Base-by-base conservation (phyloP, 768 basidiomycete species). In the Lentinula lateritia region DNA sequence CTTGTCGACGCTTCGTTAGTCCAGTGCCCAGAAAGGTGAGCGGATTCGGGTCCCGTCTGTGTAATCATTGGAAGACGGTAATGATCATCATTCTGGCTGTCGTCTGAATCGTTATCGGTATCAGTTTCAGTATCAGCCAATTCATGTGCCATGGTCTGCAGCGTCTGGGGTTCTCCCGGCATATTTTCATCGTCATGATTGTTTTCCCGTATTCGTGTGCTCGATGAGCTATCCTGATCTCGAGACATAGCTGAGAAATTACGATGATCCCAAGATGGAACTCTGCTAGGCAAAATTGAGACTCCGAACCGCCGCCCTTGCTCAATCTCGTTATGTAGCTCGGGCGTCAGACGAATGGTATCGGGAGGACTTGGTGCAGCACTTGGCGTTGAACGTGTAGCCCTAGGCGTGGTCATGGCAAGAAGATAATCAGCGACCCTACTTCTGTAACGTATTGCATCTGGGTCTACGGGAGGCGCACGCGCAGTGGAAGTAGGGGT, bases 41-140 rank as follows among this genome's bases (percentile, higher is more conserved):
- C 18, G 6, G 53, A 42, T 18, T 56, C 55, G 5, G 20, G 39
- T 28, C 55, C 41, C 12, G 38, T 43, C 20, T 56, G 41, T 32
- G 55, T 56, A 9, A 56, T 56, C 55, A 56, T 56, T 20, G 55
- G 55, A 12, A 56, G 55, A 28, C 55, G 55, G 36, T 56, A 56
- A 34, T 56, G 55, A 41, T 56, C 55, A 56, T 56, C 55, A 43
- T 43, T 56, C 5, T 54, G 32, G 8, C 52, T 35, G 35, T 54
- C 53, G 36, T 52, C 52, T 38, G 32, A 18, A 52, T 52, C 52
- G 10, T 52, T 52, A n/a, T 52, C 52, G 1, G 32, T 52, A 15
- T 56, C 55, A 6, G 20, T 56, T 28, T 56, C 41, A 1, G 55
- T 34, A 10, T 43, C 55, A 32, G 23, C 41, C 9, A 41, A n/a